Base-by-base conservation (phyloP, 805 yeast species). In the Debaryomyces tyrocola region DNA sequence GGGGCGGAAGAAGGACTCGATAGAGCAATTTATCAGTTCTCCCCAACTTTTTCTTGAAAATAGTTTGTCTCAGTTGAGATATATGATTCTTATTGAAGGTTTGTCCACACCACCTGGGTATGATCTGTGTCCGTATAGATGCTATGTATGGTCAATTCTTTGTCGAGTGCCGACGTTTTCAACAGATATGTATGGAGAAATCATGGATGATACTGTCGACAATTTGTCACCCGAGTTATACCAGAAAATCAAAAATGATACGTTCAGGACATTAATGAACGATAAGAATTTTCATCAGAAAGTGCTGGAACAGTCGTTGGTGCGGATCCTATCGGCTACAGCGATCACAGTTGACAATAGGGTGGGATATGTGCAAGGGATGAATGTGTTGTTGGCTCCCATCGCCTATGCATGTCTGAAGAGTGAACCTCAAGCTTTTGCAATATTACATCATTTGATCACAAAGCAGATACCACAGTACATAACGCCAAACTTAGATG, bases 361-460 rank as follows among this genome's bases (percentile, higher is more conserved):
- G 35, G 69, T 62, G 5, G 77, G 77, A 0, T 89, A 89, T 59
- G 96, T 90, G n/a, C 97, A 90, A 61, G 97, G 97, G 2, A 82
- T 91, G 85, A 90, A 90, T 60, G 90, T 90, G 0, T 63, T 90
- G 18, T 77, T 86, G 20, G 97, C 96, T 0, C 96, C 97, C 1
- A 79, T 90, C 45, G 77, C 90, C 14, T 90, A 80, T 60, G 76
- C 86, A 0, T 77, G 86, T 55, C 62, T 69, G 49, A 82, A 84
- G 36, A 80, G 90, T 31, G 97, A 90, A 61, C 90, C 96, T 0
- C 89, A 90, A 66, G 94, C 96, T 1, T 90, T 83, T 60, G 80
- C 86, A 9, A 50, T 91, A 31, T 82, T 89, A 54, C 82, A 83
- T 43, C 75, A 78, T 18, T 65, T 90, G 35, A 66, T 90, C 40